Conservation (phyloP, 1,139 yeast genomes). For the Debaryomyces nepalensis region DNA sequence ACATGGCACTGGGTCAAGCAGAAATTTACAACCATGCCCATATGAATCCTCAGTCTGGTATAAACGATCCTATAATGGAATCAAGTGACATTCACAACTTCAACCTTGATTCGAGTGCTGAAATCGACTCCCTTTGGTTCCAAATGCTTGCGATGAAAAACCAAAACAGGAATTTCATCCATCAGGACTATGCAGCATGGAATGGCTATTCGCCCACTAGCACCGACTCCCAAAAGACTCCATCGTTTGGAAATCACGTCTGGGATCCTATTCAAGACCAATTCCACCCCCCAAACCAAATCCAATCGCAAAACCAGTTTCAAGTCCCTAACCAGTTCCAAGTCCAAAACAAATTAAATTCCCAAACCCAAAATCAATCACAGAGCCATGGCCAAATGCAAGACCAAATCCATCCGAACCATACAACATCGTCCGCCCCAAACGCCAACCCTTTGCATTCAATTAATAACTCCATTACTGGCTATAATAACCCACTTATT, state of each 20-base stretch:
- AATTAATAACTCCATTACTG: background rate
- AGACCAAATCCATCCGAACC: no score
- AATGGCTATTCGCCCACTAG: background rate
- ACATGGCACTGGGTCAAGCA: no score
- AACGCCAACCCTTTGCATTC: background rate
- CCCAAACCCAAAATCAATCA: background rate
- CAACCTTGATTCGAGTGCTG: constrained; percentile 33
- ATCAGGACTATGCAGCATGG: background rate
- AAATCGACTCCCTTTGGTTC: constrained; percentile 45
- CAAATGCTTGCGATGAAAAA: constrained; percentile 38
- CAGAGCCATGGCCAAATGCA: no score
- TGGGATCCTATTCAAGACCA: background rate
- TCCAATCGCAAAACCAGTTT: background rate
- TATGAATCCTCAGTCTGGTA: background rate
- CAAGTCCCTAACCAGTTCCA: background rate
- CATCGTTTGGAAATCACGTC: background rate
- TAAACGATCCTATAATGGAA: background rate
- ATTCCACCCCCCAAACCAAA: background rate
- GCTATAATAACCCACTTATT: background rate
- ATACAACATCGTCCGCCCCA: no score
- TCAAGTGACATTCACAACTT: background rate
- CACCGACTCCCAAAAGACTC: background rate
- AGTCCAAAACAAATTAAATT: background rate
- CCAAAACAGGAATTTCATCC: background rate
- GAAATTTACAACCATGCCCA: no score